A percentile compares a stretch with the other conserved stretches of the same genome.
phyloP scores from a whole-genome alignment of 2,329 filamentous ascomycete species.

The Raffaelea ambrosiae region DNA sequence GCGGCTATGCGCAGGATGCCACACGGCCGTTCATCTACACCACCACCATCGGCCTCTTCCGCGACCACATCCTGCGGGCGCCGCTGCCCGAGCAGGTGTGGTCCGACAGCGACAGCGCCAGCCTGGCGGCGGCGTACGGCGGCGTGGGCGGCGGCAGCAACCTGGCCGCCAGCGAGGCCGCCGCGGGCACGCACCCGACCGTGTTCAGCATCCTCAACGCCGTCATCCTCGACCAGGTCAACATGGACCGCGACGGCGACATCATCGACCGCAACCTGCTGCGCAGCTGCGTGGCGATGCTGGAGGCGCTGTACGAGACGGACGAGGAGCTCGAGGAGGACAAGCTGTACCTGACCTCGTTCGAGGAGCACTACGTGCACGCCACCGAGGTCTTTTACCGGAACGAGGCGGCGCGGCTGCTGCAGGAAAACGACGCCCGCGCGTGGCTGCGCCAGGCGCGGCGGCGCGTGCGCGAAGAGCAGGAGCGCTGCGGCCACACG shows the following conservation, averaged over 20 bases:
- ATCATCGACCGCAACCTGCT: constrained; percentile 77
- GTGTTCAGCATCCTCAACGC: constrained; percentile 70
- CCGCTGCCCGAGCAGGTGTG: constrained; percentile 8
- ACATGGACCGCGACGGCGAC: constrained; percentile 86
- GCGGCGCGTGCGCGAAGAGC: constrained; percentile 69
- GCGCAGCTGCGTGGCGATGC: constrained; percentile 78
- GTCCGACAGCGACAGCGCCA: constrained; percentile 20
- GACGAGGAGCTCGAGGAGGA: constrained; percentile 68
- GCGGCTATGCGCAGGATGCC: constrained; percentile 65
- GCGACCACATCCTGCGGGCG: constrained; percentile 71
- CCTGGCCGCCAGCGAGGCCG: neutral
- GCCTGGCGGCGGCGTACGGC: neutral
- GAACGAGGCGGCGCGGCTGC: constrained; percentile 62
- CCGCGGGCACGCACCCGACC: constrained; percentile 20
- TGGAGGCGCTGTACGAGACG: constrained; percentile 79
- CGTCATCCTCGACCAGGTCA: constrained; percentile 82
- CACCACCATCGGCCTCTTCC: constrained; percentile 77
- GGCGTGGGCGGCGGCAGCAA: neutral
- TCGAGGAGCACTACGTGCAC: constrained; percentile 69
- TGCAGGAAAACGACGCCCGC: constrained; percentile 71
- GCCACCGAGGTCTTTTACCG: constrained; percentile 68
- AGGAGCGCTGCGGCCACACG: constrained; percentile 73
- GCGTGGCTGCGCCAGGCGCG: constrained; percentile 73
- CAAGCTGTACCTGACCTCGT: constrained; percentile 75
- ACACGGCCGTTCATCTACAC: constrained; percentile 73